Evolutionary conservation across 1,284 basidiomycete species (phyloP), one percentile per base, ranked within the genome.

Genomic region (Puccinia triticina): DNA sequence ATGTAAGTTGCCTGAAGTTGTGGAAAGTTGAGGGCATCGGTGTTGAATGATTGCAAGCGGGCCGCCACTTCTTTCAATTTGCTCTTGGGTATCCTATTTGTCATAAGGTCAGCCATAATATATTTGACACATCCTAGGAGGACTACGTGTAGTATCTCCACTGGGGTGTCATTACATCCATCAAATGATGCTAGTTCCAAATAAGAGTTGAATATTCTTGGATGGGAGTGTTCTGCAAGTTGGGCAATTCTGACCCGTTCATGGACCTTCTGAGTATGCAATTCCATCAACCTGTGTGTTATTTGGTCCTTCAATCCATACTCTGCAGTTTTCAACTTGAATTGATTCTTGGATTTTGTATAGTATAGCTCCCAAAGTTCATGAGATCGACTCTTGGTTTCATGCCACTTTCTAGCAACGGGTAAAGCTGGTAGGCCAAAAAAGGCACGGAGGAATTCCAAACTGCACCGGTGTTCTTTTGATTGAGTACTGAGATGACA

Each of bases 11-110:
- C 87, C 1, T 67, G 43, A 4, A 85, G 79, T 1, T 72, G 73
- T 12, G 85, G 84, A 0, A 86, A 83, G 10, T 84, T 85, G 0
- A 88, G 85, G 0, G 85, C 87, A 16, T 83, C 46, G 0, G 85
- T 78, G 53, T 87, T 84, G 23, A 88, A 73, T 14, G 71, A 48
- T 1, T n/a, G 0, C 48, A 48, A 55, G 26, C 26, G 0, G 5
- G 26, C 71, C 16, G 53, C 71, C 2, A 73, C n/a, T 55, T 73
- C 2, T 1, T 16, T 34, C 8, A 55, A 16, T n/a, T 69, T 37
- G 7, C 7, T 37, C 8, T 48, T 23, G 0, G 14, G 43, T 10
- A 69, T 5, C 8, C 18, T 2, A 26, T 55, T 73, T 43, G 4
- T 43, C 46, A 73, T 73, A 18, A 55, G 55, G 10, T 73, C 71